Percentiles rank a stretch among this genome's conserved stretches.
Conservation (phyloP, 2,329 filamentous ascomycete species). For the Clathrospora elynae region DNA sequence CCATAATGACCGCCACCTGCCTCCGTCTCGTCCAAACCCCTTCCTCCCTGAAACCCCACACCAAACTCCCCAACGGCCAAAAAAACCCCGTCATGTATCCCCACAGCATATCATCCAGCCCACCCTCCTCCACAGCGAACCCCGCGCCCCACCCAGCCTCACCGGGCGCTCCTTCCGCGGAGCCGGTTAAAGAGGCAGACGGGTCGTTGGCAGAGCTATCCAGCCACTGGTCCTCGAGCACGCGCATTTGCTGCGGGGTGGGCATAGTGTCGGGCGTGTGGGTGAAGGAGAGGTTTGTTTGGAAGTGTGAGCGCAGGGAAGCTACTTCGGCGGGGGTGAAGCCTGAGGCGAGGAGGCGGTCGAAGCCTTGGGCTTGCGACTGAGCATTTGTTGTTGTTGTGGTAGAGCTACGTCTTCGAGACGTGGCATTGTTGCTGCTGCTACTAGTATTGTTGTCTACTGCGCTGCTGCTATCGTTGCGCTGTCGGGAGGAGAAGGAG, state of each 20-base stretch:
- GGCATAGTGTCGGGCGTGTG: constrained; percentile 92
- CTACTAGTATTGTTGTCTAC: constrained; percentile 14
- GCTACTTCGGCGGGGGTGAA: constrained; percentile 85
- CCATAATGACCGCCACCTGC: constrained; percentile 84
- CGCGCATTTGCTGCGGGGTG: constrained; percentile 72
- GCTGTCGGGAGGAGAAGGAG: constrained; percentile 17
- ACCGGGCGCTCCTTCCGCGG: constrained; percentile 34
- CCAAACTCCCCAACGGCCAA: constrained; percentile 84
- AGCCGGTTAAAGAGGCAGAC: constrained; percentile 48
- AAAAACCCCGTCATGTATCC: constrained; percentile 93
- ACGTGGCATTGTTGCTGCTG: background rate
- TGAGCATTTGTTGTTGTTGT: constrained; percentile 59
- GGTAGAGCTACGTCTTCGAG: constrained; percentile 28
- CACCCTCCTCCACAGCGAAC: constrained; percentile 61
- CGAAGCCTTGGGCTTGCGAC: constrained; percentile 84
- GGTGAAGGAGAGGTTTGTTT: constrained; percentile 78
- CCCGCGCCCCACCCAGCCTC: constrained; percentile 56
- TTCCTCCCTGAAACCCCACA: constrained; percentile 84
- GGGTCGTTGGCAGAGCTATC: constrained; percentile 62
- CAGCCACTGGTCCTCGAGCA: constrained; percentile 89
- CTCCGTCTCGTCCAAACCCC: constrained; percentile 84
- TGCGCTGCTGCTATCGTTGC: constrained; percentile 18
- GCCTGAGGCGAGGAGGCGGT: constrained; percentile 78
- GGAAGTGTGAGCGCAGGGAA: constrained; percentile 84
- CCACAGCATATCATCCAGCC: constrained; percentile 83